Percentiles rank a stretch among this genome's conserved stretches.
These are phyloP conservation scores for Jacaranda copaia DNA, from an alignment of 257 asterid species.

Conservation along the genomic window DNA sequence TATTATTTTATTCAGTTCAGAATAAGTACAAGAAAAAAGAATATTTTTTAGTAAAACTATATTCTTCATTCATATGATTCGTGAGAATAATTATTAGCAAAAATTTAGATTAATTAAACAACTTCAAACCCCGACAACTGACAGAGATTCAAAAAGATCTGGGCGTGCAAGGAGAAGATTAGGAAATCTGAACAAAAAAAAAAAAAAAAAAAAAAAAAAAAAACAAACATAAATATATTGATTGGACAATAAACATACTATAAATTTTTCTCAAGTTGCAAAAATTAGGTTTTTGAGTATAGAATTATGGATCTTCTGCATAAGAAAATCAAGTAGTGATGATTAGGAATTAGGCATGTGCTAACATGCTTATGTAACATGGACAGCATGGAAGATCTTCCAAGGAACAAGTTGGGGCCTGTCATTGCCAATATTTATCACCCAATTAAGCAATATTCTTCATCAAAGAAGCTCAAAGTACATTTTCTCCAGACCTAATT, in stretches of 20 bases:
- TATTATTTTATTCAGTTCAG: too few relatives aligned
- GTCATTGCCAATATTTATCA: constrained; percentile 46
- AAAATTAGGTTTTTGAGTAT: constrained; percentile 23
- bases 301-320: constrained; percentile 6
- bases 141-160: constrained; percentile 7
- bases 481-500: too few relatives aligned
- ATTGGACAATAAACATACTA: constrained; percentile 7
- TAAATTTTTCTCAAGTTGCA: constrained; percentile 28
- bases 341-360: constrained; percentile 57
- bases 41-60: too few relatives aligned
- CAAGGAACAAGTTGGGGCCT: constrained; percentile 50
- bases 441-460: background rate
- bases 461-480: too few relatives aligned
- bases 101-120: too few relatives aligned
- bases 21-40: too few relatives aligned
- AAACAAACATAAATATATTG: background rate
- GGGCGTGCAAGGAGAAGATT: constrained; percentile 20
- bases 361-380: constrained; percentile 59
- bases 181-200: constrained; percentile 23
- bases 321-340: background rate
- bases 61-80: too few relatives aligned
- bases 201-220: too few relatives aligned
- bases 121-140: background rate
- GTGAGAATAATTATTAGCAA: background rate
- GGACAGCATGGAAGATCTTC: constrained; percentile 51